Percentiles rank a stretch among this genome's conserved stretches.
These are phyloP conservation scores for Triticum urartu DNA, from an alignment of 176 grass and related monocot genomes.

Conservation along the genomic window DNA sequence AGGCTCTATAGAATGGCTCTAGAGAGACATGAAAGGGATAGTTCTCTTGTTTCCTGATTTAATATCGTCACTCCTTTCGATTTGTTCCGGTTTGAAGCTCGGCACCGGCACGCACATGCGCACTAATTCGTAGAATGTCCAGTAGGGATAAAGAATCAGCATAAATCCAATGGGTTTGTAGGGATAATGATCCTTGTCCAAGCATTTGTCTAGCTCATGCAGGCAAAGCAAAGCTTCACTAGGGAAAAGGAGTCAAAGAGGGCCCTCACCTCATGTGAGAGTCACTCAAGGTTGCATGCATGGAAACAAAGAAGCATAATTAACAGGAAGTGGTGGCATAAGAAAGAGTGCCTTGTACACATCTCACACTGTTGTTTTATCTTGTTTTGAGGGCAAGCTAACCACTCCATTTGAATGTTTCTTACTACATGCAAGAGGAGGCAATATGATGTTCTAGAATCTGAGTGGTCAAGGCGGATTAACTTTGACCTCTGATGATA, in stretches of 20 bases:
- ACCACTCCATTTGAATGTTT: constrained; percentile 65
- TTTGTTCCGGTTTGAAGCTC: constrained; percentile 56
- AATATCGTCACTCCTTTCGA: constrained; percentile 45
- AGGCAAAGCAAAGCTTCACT: constrained; percentile 31
- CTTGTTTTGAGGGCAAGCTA: constrained; percentile 36
- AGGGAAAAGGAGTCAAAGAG: constrained; percentile 71
- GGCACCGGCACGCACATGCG: constrained; percentile 54
- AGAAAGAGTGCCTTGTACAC: constrained; percentile 60
- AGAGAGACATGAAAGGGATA: constrained; percentile 68
- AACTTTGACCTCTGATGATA: neutral
- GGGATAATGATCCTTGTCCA: constrained; percentile 50
- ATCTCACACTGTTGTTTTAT: constrained; percentile 30
- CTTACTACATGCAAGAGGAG: constrained; percentile 2
- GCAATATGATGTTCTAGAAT: neutral
- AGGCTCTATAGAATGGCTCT: constrained; percentile 53
- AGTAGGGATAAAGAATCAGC: constrained; percentile 38
- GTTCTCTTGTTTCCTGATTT: constrained; percentile 48
- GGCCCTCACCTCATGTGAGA: constrained; percentile 72
- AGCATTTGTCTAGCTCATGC: constrained; percentile 45
- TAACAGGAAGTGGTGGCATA: constrained; percentile 35
- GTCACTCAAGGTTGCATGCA: constrained; percentile 50
- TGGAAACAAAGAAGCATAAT: constrained; percentile 40
- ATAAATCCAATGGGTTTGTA: constrained; percentile 29
- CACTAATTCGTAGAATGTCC: constrained; percentile 47
- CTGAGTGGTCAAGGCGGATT: neutral